phyloP scores from a whole-genome alignment of 169 alveolate species.

The Cryptosporidium ubiquitum region DNA sequence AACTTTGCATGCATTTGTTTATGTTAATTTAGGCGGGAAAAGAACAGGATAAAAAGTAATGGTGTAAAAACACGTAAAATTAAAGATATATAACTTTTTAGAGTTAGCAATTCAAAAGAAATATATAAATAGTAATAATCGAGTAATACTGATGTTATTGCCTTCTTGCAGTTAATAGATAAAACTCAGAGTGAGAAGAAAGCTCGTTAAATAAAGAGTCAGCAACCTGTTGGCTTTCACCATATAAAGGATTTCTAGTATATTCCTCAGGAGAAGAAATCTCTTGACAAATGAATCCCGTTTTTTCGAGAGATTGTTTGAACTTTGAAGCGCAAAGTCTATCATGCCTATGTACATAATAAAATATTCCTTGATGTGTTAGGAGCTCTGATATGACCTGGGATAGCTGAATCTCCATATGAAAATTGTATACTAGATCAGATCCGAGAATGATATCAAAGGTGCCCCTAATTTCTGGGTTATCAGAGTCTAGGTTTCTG shows the following conservation, averaged over 20 bases:
- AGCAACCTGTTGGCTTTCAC: conserved; percentile 7
- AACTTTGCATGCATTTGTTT: conserved; percentile 7
- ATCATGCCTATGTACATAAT: conserved; percentile 60
- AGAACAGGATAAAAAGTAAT: neutral
- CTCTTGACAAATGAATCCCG: conserved; percentile 24
- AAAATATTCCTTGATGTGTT: conserved; percentile 5
- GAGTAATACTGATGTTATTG: neutral
- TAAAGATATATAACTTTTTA: neutral
- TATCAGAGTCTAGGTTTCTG: neutral
- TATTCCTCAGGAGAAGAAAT: conserved; percentile 32
- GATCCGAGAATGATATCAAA: conserved; percentile 68
- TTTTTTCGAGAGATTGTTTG: conserved; percentile 13
- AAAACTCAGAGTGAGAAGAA: conserved; percentile 20
- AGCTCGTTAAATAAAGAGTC: conserved; percentile 52
- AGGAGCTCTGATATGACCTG: conserved; percentile 15
- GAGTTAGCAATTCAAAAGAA: neutral
- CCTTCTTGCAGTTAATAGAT: conserved; percentile 37
- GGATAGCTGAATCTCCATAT: conserved; percentile 37
- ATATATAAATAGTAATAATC: neutral
- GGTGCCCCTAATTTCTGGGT: neutral
- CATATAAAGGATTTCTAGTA: conserved; percentile 36
- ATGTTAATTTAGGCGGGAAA: neutral
- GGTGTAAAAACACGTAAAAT: neutral
- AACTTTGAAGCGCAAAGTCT: conserved; percentile 36
- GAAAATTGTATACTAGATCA: conserved; percentile 33